Percentiles rank a stretch among this genome's conserved stretches.
Evolutionary conservation across 2,329 filamentous ascomycete genomes (phyloP).

Genomic region (Sporothrix pallida): DNA sequence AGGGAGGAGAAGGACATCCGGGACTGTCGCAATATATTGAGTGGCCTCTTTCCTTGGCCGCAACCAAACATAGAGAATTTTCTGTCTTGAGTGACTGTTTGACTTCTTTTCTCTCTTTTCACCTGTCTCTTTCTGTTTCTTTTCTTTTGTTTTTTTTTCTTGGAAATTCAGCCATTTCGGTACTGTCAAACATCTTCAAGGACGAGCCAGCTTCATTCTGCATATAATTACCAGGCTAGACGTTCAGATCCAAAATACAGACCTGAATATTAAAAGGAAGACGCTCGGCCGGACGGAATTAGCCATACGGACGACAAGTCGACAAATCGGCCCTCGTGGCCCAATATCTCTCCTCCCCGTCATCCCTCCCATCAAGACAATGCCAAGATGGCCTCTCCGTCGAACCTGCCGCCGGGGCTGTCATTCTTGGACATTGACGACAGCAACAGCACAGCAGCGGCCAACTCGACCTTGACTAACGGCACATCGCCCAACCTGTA

Average conservation of each 20-base stretch:
- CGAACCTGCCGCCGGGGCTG: background rate
- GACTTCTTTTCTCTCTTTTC: background rate
- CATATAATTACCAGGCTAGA: too few relatives aligned
- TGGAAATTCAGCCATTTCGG: background rate
- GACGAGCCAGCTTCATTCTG: too few relatives aligned
- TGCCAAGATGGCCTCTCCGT: constrained; percentile 24
- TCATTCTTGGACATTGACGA: background rate
- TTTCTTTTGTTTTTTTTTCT: background rate
- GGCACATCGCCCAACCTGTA: background rate
- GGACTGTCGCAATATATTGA: constrained; percentile 11
- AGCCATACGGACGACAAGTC: background rate
- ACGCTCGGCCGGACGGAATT: background rate
- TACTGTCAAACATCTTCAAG: background rate
- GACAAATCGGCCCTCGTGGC: background rate
- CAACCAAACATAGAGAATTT: background rate
- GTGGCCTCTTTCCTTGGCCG: background rate
- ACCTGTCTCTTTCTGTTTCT: background rate
- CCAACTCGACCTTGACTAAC: constrained; percentile 2
- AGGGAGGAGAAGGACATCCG: background rate
- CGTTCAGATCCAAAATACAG: background rate
- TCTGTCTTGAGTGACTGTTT: background rate
- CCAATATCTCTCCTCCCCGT: background rate
- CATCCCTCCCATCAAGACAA: background rate
- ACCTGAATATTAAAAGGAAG: background rate
- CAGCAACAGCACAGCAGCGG: background rate